These are phyloP conservation scores for Rubroboletus satanas DNA, from an alignment of 768 basidiomycete genomes.

Conservation along the genomic window DNA sequence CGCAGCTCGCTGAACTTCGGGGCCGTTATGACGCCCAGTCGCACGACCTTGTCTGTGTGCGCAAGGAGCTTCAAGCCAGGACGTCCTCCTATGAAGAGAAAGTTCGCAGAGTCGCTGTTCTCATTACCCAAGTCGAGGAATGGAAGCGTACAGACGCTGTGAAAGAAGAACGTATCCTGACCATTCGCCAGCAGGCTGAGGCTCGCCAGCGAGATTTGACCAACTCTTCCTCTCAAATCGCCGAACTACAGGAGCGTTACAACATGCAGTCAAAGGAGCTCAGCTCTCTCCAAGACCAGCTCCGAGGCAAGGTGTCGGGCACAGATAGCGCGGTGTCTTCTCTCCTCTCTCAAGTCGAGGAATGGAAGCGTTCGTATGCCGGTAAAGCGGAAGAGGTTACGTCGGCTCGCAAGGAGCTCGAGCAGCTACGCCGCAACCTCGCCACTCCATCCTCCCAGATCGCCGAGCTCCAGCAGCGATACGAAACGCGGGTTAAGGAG, in stretches of 20 bases:
- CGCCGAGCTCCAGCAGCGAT: not conserved
- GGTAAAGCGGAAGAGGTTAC: not conserved
- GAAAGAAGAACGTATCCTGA: not conserved
- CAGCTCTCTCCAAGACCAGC: not conserved
- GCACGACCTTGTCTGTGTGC: not conserved
- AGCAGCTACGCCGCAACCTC: not conserved
- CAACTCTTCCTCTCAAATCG: not conserved
- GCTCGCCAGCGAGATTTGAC: not conserved
- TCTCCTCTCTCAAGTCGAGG: not conserved
- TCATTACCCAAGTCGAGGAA: not conserved
- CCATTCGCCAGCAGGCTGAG: not conserved
- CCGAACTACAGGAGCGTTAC: not conserved
- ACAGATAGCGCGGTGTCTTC: not conserved
- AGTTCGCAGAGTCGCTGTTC: not conserved
- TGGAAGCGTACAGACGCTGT: not conserved
- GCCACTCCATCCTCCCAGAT: not conserved
- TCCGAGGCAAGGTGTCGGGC: not conserved
- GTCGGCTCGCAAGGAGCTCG: not conserved
- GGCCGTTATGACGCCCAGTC: not conserved
- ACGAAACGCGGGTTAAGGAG: not conserved
- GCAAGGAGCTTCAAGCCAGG: not conserved
- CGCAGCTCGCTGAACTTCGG: not conserved
- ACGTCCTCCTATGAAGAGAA: not conserved
- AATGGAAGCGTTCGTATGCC: not conserved
- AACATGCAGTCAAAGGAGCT: not conserved